A percentile compares a stretch with the other conserved stretches of the same genome.
These are phyloP conservation scores for Tricholoma hemisulphureum DNA, from an alignment of 768 basidiomycete genomes.

Conservation along the genomic window DNA sequence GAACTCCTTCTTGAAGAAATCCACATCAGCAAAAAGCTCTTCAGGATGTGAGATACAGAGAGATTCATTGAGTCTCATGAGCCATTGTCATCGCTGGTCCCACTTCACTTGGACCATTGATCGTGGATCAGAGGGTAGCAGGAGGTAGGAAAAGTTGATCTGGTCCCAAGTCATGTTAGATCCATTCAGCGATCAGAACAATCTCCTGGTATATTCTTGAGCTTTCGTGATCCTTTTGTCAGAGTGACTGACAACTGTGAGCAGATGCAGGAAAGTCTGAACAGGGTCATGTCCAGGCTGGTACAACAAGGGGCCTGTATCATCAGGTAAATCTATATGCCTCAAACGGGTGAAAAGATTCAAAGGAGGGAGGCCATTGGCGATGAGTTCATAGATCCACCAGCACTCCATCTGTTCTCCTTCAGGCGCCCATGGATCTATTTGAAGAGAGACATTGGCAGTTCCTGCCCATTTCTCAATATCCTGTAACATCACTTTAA, in stretches of 20 bases:
- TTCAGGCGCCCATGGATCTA: conserved; percentile 60
- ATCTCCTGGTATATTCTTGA: conserved; percentile 49
- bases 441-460: conserved; percentile 54
- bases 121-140: conserved; percentile 38
- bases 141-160: conserved; percentile 62
- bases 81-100: conserved; percentile 52
- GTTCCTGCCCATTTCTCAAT: conserved; percentile 63
- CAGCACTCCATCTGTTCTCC: conserved; percentile 34
- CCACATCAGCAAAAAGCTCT: conserved; percentile 39
- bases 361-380: conserved; percentile 49
- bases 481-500: conserved; percentile 57
- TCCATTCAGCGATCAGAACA: conserved; percentile 61
- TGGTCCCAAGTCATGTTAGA: conserved; percentile 61
- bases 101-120: conserved; percentile 42
- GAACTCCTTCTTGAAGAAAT: conserved; percentile 44
- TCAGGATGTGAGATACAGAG: conserved; percentile 11
- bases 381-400: conserved; percentile 49
- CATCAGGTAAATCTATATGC: conserved; percentile 33
- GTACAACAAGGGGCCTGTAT: conserved; percentile 49
- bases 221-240: conserved; percentile 40
- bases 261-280: conserved; percentile 27
- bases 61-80: conserved; percentile 15
- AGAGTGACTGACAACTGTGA: conserved; percentile 18
- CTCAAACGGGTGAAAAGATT: conserved; percentile 47
- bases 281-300: conserved; percentile 37